Evolutionary conservation across 208 protist genomes (phyloP).

Genomic region (Crithidia sp.): DNA sequence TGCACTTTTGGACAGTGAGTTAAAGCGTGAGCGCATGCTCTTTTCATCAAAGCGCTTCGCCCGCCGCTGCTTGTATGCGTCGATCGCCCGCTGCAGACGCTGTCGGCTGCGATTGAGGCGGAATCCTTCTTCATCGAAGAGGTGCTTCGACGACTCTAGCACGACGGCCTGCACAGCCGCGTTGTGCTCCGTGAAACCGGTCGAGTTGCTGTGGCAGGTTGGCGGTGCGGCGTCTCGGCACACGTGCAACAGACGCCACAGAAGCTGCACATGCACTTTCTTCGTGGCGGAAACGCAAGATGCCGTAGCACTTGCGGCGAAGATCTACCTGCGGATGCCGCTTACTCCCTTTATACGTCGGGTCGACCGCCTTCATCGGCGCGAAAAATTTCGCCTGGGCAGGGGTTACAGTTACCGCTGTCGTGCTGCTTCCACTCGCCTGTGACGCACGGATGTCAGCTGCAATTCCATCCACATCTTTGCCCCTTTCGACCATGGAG

Average conservation of each 20-base stretch:
- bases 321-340: constrained; percentile 71
- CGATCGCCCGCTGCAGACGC: constrained; percentile 53
- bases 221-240: constrained; percentile 45
- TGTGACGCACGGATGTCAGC: neutral
- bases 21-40: constrained; percentile 43
- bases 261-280: constrained; percentile 53
- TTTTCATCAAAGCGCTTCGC: constrained; percentile 39
- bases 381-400: constrained; percentile 44
- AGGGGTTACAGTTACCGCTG: constrained; percentile 4
- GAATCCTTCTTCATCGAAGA: constrained; percentile 91
- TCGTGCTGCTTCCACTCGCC: neutral
- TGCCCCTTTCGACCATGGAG: constrained; percentile 46
- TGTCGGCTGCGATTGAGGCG: constrained; percentile 56
- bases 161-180: constrained; percentile 82
- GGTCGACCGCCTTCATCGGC: constrained; percentile 72
- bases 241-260: constrained; percentile 70
- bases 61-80: constrained; percentile 32
- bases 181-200: constrained; percentile 53
- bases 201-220: constrained; percentile 57
- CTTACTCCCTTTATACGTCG: constrained; percentile 71
- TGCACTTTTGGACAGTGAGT: constrained; percentile 41
- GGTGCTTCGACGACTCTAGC: constrained; percentile 88
- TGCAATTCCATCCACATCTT: constrained; percentile 39
- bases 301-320: constrained; percentile 66
- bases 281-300: constrained; percentile 80